These are phyloP conservation scores for Datura wrightii DNA, from an alignment of 257 asterid species.

Conservation along the genomic window DNA sequence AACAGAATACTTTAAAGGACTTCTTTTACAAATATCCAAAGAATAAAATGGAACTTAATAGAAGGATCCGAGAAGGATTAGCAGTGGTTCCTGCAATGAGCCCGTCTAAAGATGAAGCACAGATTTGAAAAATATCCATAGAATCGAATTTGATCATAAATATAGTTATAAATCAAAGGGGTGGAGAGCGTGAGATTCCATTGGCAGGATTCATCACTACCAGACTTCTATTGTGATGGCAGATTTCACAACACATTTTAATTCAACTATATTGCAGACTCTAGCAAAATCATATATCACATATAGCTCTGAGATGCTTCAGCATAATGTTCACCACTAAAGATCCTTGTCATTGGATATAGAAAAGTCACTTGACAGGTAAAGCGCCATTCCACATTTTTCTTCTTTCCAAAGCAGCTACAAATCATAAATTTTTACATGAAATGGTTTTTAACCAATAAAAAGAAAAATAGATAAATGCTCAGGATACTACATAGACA, in stretches of 20 bases:
- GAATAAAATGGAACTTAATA: background rate
- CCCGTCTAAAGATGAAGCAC: background rate
- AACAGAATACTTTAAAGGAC: background rate
- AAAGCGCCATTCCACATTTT: background rate
- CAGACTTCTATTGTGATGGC: background rate
- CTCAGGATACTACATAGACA: background rate
- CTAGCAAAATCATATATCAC: background rate
- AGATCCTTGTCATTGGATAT: slow-evolving; percentile 8
- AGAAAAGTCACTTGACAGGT: background rate
- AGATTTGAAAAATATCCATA: background rate
- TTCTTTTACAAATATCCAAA: background rate
- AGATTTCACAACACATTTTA: background rate
- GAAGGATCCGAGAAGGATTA: background rate
- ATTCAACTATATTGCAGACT: background rate
- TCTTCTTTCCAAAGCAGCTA: background rate
- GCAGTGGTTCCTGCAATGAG: background rate
- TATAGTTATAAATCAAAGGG: background rate
- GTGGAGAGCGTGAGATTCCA: background rate
- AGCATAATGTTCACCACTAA: background rate
- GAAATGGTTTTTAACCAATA: background rate
- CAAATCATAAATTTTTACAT: background rate
- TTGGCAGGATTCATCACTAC: background rate
- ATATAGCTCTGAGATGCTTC: slow-evolving; percentile 2
- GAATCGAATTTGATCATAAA: slow-evolving; percentile 19
- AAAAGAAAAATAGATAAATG: background rate